phyloP scores from a whole-genome alignment of 2,329 filamentous ascomycete species.

The Fusarium tuaranense region DNA sequence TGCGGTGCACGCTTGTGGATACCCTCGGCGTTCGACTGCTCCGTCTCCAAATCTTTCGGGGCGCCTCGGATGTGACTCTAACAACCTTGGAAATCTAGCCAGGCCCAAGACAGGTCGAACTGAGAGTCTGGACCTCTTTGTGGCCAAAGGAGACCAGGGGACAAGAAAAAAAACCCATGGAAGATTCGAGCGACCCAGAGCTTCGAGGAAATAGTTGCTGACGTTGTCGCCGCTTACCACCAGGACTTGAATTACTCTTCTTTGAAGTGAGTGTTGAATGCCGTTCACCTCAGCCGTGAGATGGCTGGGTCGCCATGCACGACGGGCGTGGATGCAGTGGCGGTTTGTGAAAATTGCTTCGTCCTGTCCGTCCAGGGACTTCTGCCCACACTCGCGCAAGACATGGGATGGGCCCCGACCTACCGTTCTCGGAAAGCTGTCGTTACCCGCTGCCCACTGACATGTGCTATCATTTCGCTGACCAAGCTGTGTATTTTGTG shows the following conservation, averaged over 20 bases:
- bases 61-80: slow-evolving; percentile 9
- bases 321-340: slow-evolving; percentile 28
- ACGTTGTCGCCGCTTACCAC: background rate
- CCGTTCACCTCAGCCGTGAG: background rate
- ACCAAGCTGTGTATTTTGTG: slow-evolving; percentile 10
- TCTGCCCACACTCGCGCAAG: slow-evolving; percentile 8
- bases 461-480: slow-evolving; percentile 33
- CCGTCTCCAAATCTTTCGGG: slow-evolving; percentile 19
- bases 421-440: slow-evolving; percentile 18
- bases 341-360: slow-evolving; percentile 12
- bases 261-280: background rate
- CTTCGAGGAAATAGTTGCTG: background rate
- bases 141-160: background rate
- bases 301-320: background rate
- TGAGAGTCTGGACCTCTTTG: background rate
- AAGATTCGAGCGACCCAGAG: background rate
- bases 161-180: background rate
- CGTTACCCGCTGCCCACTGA: slow-evolving; percentile 11
- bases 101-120: background rate
- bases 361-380: slow-evolving; percentile 4
- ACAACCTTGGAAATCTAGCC: slow-evolving; percentile 3
- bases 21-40: slow-evolving; percentile 20
- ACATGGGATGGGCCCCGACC: slow-evolving; percentile 7
- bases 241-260: background rate
- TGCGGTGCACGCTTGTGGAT: slow-evolving; percentile 35